Conservation (phyloP, 495 filamentous ascomycete genomes). For the Glonium stellatum region DNA sequence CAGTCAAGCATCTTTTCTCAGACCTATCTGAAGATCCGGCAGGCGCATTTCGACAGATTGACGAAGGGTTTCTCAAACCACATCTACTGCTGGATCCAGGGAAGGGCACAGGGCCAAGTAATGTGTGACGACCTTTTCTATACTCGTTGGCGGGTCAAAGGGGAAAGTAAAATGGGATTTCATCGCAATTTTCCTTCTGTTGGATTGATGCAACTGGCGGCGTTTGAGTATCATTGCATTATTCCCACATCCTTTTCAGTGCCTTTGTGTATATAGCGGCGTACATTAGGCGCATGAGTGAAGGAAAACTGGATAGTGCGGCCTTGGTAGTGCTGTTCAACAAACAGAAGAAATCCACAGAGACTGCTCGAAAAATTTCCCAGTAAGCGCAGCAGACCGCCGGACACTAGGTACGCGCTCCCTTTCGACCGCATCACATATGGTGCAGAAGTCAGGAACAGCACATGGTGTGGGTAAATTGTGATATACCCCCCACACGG, state of each 20-base stretch:
- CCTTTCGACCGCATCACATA: too few relatives aligned
- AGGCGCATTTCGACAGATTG: constrained; percentile 84
- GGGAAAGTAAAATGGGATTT: not conserved
- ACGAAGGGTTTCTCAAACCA: constrained; percentile 96
- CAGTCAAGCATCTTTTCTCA: constrained; percentile 65
- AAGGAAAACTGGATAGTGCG: not conserved
- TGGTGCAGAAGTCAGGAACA: too few relatives aligned
- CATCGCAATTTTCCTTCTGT: not conserved
- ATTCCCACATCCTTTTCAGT: not conserved
- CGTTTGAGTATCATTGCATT: not conserved
- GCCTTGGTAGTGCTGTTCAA: not conserved
- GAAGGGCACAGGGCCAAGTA: constrained; percentile 33
- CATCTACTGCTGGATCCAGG: constrained; percentile 75
- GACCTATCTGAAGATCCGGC: constrained; percentile 81
- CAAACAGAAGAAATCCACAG: not conserved
- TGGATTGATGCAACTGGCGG: not conserved
- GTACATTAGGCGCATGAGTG: not conserved
- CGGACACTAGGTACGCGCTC: too few relatives aligned
- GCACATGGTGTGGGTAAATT: too few relatives aligned
- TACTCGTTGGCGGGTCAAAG: not conserved
- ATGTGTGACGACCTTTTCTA: constrained; percentile 11
- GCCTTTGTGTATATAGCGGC: not conserved
- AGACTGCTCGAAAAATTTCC: not conserved
- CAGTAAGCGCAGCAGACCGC: too few relatives aligned
- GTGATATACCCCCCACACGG: too few relatives aligned